Conservation (phyloP, 148 eudicot species). For the Vaccinium macrocarpon region DNA sequence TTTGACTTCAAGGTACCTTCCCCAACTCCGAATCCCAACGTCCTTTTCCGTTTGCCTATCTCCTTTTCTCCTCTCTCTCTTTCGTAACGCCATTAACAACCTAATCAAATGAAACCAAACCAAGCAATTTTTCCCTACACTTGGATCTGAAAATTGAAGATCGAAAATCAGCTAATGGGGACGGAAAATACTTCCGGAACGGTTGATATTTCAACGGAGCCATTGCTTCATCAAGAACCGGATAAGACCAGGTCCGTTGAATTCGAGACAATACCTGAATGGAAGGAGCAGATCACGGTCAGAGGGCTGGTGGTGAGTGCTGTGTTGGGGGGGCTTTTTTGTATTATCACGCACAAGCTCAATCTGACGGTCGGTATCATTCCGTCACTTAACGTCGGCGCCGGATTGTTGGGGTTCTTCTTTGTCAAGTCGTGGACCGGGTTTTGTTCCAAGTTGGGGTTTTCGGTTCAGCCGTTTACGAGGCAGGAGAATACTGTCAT, state of each 20-base stretch:
- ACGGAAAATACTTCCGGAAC: constrained; percentile 19
- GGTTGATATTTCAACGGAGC: constrained; percentile 52
- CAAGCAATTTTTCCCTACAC: background rate
- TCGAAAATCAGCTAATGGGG: constrained; percentile 33
- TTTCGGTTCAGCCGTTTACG: constrained; percentile 57
- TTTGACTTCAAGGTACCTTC: background rate
- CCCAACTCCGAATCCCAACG: background rate
- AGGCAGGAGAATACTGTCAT: constrained; percentile 87
- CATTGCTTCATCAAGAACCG: constrained; percentile 27
- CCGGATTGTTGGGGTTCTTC: constrained; percentile 87
- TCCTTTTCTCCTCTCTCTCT: background rate
- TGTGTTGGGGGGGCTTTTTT: constrained; percentile 63
- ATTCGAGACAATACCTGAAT: constrained; percentile 46
- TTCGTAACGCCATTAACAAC: background rate
- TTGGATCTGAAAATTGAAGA: background rate
- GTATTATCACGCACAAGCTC: constrained; percentile 81
- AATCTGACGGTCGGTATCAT: constrained; percentile 88
- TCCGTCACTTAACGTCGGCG: constrained; percentile 88
- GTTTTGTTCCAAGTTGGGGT: constrained; percentile 49
- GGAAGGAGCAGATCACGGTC: constrained; percentile 81
- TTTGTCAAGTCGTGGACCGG: constrained; percentile 77
- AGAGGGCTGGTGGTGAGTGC: constrained; percentile 75
- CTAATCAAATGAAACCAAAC: background rate
- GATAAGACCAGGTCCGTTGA: constrained; percentile 27
- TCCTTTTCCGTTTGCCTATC: background rate